These are phyloP conservation scores for Paragyromitra xinjiangensis DNA, from an alignment of 495 filamentous ascomycete genomes.

Conservation along the genomic window DNA sequence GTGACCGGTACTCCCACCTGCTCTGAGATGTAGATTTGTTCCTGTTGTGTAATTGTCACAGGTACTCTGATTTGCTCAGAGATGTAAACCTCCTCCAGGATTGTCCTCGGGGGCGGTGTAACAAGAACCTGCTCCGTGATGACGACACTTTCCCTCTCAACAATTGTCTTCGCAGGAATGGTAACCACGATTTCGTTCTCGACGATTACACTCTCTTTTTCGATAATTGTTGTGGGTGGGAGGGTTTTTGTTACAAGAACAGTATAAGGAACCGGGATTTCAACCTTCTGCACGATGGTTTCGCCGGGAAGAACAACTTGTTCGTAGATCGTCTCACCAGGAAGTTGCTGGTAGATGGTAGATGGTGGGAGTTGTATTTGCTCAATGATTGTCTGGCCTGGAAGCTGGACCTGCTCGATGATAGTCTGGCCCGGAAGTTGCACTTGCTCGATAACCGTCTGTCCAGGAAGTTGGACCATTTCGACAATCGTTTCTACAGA, in stretches of 20 bases:
- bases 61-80: constrained; percentile 47
- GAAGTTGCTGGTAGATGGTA: constrained; percentile 49
- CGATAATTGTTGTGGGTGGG: constrained; percentile 43
- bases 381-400: constrained; percentile 49
- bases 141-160: constrained; percentile 37
- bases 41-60: constrained; percentile 43
- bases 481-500: constrained; percentile 49
- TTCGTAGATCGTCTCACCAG: constrained; percentile 51
- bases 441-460: constrained; percentile 34
- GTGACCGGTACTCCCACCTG: constrained; percentile 44
- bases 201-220: constrained; percentile 44
- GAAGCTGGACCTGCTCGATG: constrained; percentile 43
- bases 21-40: constrained; percentile 45
- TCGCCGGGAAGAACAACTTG: constrained; percentile 51
- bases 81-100: constrained; percentile 43
- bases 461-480: constrained; percentile 43
- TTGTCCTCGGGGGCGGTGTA: constrained; percentile 42
- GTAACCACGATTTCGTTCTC: constrained; percentile 49
- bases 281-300: constrained; percentile 43
- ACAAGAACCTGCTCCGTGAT: constrained; percentile 47
- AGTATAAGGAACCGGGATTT: constrained; percentile 51
- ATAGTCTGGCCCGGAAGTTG: constrained; percentile 42
- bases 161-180: constrained; percentile 44
- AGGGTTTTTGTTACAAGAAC: constrained; percentile 44
- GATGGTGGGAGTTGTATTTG: constrained; percentile 32